Evolutionary conservation across 768 basidiomycete genomes (phyloP), one percentile per base, ranked within the genome.

Genomic region (Rhodotorula sphaerocarpa): DNA sequence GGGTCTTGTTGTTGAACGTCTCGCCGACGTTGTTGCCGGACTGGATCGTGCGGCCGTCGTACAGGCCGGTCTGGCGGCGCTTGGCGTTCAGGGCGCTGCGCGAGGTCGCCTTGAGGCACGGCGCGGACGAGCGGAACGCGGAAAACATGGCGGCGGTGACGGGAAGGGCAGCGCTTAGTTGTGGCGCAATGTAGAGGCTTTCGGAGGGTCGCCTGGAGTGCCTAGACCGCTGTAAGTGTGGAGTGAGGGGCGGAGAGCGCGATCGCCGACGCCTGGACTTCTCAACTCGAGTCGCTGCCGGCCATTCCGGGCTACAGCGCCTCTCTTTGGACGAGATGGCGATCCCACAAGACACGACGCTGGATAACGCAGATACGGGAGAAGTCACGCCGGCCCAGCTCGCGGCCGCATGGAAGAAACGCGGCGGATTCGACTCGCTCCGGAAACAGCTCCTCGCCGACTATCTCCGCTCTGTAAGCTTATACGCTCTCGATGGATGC

Each of bases 11-110:
- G 73, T 85, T 85, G 28, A 89, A 90, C 75, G 67, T 66, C 27
- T 88, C 86, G 0, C 90, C 88, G 51, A 91, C 88, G 72, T 85
- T 90, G 79, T 91, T 90, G 30, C 90, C 90, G 68, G 66, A 55
- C 36, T 55, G 55, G 55, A 65, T 83, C 83, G 71, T 84, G 84
- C 70, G 84, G 21, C 88, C 88, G 57, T 89, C 87, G 73, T 86
- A 90, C 3, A 92, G 83, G 57, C 88, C 89, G 5, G 82, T 77
- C 69, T 89, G 83, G 3, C 86, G 77, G 46, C 87, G 85, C 73
- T 89, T 90, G 78, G 89, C 88, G 12, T 86, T 85, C 64, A 82
- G 80, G 33, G 86, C 81, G 66, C 83, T 72, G 34, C 63, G 61
- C 23, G 69, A 65, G 25, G 68, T 69, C 18, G 55, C 55, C 39